Evolutionary conservation across 306 rosid species (phyloP), one percentile per base, ranked within the genome.

Genomic region (Cucurbita pepo): DNA sequence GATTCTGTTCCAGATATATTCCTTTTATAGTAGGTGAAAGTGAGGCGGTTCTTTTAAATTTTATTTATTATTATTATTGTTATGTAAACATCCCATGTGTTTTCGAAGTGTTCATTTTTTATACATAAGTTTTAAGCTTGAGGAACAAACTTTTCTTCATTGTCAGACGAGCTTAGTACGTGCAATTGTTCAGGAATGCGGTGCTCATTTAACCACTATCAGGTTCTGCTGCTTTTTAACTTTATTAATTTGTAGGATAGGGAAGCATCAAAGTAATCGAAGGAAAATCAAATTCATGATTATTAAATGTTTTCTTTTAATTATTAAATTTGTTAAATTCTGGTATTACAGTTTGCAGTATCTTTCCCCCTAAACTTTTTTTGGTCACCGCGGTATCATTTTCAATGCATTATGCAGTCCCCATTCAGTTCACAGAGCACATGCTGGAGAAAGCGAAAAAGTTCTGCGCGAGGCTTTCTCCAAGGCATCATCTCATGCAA

Each of bases 141-240:
- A 11, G 76, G 71, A 51, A 57, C 75, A 51, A 65, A 34, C 22
- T 44, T 74, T 58, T 58, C 50, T 44, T 58, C 75, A 41, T 54
- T 81, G 57, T 62, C 81, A 94, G 97, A 90, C 96, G 74, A 88
- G 96, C 84, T 83, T 94, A 86, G 98, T 94, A 40, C 87, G 92
- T 40, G 95, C 92, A 25, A 86, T 89, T 75, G 97, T 94, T 79
- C 82, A 13, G 77, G 99, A 94, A 82, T 86, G 92, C 8, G 91
- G 81, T 58, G 99, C 99, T 30, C 89, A 86, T 84, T 78, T 90
- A 80, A 86, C 81, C 58, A 65, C 78, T 48, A 85, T 90, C 76
- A 90, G 96, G 97, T 90, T 78, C 79, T 43, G 21, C 47, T 34
- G 40, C 15, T 22, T 36, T 55, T 37, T 44, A 36, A 25, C 60